Base-by-base conservation (phyloP, 2,329 filamentous ascomycete species). In the Fusarium equiseti region DNA sequence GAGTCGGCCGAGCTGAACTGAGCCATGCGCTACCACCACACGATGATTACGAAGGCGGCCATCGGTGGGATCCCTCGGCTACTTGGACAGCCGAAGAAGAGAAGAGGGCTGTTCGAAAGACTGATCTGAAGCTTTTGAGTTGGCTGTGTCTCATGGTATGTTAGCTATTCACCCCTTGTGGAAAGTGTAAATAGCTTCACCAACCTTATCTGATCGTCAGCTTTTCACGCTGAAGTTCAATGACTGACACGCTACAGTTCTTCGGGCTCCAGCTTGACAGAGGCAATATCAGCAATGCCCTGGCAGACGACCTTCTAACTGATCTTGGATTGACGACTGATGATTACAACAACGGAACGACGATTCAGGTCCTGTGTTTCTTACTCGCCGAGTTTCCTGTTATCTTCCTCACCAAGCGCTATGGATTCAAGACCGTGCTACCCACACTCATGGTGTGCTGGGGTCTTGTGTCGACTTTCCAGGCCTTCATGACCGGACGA, bases 231-330 rank as follows among this genome's bases (percentile, higher is more conserved):
- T 26, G 24, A 26, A 26, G 16, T 13, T 66, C 26, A 51, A 6
- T 26, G 44, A 57, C 71, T 75, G 66, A 75, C 62, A 73, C 13
- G 62, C 6, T 20, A 1, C 6, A 38, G 79, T 91, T 91, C 78
- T 90, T 91, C 60, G 87, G 87, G 0, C 81, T 91, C 7, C 88
- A 91, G 74, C 80, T 91, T 10, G 89, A 91, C 75, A 82, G 90
- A 50, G 88, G 88, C 54, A 91, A 91, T 73, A 80, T 91, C 74
- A 83, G 82, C 58, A 89, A 90, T 71, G 89, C 89, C 5, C 79
- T 89, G 31, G 88, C 87, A 3, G 89, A 91, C 74, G 87, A 89
- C 71, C 83, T 92, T 73, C 81, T 92, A 11, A 80, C 77, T 50
- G 90, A 90, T 59, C 76, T 86, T 29, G 75, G 79, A 1, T 61